These are phyloP conservation scores for Russula earlei DNA, from an alignment of 768 basidiomycete genomes.

Conservation along the genomic window DNA sequence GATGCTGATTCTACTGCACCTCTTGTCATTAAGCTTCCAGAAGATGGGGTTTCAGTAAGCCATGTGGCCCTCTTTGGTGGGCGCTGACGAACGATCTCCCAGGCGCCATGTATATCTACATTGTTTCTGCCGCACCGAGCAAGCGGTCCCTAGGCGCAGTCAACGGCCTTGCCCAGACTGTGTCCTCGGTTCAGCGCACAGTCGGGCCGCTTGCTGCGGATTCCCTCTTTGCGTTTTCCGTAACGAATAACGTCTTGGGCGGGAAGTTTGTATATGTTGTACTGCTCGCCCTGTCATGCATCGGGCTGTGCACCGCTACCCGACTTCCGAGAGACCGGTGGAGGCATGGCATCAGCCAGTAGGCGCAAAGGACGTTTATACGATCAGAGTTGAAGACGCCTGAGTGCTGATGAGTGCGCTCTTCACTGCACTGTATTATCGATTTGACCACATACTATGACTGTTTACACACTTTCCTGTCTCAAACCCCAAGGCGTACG, in stretches of 20 bases:
- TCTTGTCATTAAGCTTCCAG: neutral
- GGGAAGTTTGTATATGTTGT: constrained; percentile 27
- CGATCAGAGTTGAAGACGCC: no score
- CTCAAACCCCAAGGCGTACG: no score
- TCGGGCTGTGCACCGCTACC: neutral
- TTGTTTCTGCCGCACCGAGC: constrained; percentile 54
- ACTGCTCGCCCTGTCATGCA: neutral
- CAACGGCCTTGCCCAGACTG: constrained; percentile 42
- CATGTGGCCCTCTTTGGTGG: no score
- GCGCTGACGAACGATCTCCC: no score
- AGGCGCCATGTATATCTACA: constrained; percentile 64
- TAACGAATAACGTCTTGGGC: constrained; percentile 36
- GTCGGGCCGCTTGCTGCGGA: constrained; percentile 48
- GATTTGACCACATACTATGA: no score
- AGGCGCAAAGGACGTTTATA: neutral
- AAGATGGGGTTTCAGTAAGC: constrained; percentile 1
- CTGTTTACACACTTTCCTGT: no score
- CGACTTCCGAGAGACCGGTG: neutral
- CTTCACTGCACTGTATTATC: no score
- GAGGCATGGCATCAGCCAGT: neutral
- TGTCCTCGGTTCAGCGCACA: constrained; percentile 30
- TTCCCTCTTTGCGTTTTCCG: constrained; percentile 58
- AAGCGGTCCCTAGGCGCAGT: constrained; percentile 55
- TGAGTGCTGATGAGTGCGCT: no score
- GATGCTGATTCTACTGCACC: neutral